Percentiles rank a stretch among this genome's conserved stretches.
phyloP scores from a whole-genome alignment of 2,329 filamentous ascomycete species.

The Laburnicola sp. region DNA sequence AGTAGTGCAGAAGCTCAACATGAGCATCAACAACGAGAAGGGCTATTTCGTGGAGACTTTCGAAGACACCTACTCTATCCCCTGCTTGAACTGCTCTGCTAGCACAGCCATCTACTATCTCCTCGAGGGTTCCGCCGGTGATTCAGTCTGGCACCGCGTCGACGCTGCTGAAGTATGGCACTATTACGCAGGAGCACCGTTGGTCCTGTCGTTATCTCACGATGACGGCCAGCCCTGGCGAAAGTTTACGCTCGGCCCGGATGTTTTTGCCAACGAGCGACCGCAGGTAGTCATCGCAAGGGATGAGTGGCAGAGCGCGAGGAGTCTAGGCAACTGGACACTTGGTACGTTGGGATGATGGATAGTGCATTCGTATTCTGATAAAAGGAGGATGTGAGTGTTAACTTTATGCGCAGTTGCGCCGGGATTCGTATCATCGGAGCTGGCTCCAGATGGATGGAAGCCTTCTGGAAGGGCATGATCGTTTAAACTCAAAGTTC shows the following conservation, averaged over 20 bases:
- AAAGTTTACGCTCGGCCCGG: conserved; percentile 43
- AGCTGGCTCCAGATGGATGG: neutral
- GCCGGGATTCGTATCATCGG: neutral
- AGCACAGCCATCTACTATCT: conserved; percentile 60
- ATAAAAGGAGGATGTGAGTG: no score
- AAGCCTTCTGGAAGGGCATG: neutral
- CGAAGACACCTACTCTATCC: conserved; percentile 39
- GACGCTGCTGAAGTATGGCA: conserved; percentile 57
- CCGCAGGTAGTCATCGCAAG: conserved; percentile 19
- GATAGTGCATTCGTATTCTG: no score
- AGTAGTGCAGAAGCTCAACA: conserved; percentile 49
- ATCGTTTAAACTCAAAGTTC: no score
- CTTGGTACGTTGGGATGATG: no score
- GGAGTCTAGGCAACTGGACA: conserved; percentile 53
- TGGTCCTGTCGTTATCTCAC: conserved; percentile 50
- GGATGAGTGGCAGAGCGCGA: conserved; percentile 53
- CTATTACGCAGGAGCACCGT: conserved; percentile 57
- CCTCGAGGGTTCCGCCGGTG: conserved; percentile 47
- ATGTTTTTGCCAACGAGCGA: neutral
- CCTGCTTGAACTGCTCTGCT: conserved; percentile 43
- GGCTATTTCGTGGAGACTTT: conserved; percentile 56
- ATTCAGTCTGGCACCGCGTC: conserved; percentile 56
- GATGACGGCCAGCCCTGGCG: conserved; percentile 45
- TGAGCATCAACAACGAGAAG: conserved; percentile 53
- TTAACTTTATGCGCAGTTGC: neutral